A percentile compares a stretch with the other conserved stretches of the same genome.
These are phyloP conservation scores for Monascus ruber DNA, from an alignment of 2,329 filamentous ascomycete genomes.

Conservation along the genomic window DNA sequence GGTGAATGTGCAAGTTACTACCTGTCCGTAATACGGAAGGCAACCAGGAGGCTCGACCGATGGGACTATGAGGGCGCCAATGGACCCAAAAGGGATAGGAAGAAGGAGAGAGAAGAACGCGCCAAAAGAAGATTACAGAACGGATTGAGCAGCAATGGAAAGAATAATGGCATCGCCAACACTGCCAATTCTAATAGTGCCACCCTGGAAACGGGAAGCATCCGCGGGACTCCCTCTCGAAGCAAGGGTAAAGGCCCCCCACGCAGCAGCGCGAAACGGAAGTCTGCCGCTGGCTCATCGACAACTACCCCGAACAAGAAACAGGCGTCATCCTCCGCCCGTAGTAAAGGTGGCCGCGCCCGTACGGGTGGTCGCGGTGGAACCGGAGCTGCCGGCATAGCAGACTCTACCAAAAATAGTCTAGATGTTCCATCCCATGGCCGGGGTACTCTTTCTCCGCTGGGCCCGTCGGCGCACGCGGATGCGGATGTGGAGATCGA, in stretches of 20 bases:
- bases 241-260: slow-evolving; percentile 13
- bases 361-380: slow-evolving; percentile 7
- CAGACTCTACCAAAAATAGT: slow-evolving; percentile 6
- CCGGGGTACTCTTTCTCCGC: slow-evolving; percentile 10
- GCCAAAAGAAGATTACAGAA: slow-evolving; percentile 18
- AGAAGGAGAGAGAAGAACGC: slow-evolving; percentile 26
- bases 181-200: not conserved
- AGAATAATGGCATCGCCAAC: not conserved
- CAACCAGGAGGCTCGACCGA: slow-evolving; percentile 30
- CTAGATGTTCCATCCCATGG: slow-evolving; percentile 16
- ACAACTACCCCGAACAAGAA: slow-evolving; percentile 11
- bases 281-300: slow-evolving; percentile 12
- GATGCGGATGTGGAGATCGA: slow-evolving; percentile 13
- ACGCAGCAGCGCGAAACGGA: slow-evolving; percentile 17
- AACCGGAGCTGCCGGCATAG: slow-evolving; percentile 5
- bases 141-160: slow-evolving; percentile 4
- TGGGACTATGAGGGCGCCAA: slow-evolving; percentile 36
- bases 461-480: slow-evolving; percentile 12
- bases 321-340: slow-evolving; percentile 7
- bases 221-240: slow-evolving; percentile 9
- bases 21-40: slow-evolving; percentile 32
- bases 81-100: slow-evolving; percentile 26
- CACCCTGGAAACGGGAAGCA: not conserved
- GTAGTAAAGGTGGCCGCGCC: slow-evolving; percentile 15
- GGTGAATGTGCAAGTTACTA: slow-evolving; percentile 37